A percentile compares a stretch with the other conserved stretches of the same genome.
Evolutionary conservation across 805 yeast species (phyloP).

Genomic region (Yarrowia sp.): DNA sequence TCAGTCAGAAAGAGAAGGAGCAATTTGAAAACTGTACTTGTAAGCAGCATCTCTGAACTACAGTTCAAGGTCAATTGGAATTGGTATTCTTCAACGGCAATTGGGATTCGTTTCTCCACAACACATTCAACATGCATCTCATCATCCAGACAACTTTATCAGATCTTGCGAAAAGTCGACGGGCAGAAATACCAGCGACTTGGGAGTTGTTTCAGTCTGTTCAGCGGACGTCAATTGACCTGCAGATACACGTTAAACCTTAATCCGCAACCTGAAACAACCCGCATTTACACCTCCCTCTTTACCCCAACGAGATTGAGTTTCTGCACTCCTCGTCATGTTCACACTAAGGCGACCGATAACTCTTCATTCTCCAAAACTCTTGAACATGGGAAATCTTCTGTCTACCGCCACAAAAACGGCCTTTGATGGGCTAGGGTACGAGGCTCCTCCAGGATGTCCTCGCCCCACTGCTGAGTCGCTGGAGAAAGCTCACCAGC

Average conservation of each 20-base stretch:
- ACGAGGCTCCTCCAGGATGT: conserved; percentile 6
- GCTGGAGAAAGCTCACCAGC: conserved; percentile 45
- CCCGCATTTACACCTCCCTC: no score
- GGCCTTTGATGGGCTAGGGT: conserved; percentile 23
- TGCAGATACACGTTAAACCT: neutral
- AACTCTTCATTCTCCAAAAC: neutral
- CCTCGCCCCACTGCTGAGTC: conserved; percentile 41
- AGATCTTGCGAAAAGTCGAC: neutral
- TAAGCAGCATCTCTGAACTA: neutral
- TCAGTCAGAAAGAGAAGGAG: neutral
- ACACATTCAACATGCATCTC: no score
- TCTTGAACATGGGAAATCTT: neutral
- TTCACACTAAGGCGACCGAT: neutral
- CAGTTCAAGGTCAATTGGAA: neutral
- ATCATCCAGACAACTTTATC: neutral
- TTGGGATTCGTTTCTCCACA: no score
- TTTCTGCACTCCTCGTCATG: neutral
- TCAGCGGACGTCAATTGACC: fast-evolving
- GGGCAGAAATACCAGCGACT: neutral
- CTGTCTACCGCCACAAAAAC: neutral
- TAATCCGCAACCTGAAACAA: no score
- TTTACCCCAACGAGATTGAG: no score
- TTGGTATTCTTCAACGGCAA: no score
- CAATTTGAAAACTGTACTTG: neutral
- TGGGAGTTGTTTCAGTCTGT: neutral